Evolutionary conservation across 2,329 filamentous ascomycete species (phyloP), one percentile per base, ranked within the genome.

Genomic region (Ascochyta rabiei): DNA sequence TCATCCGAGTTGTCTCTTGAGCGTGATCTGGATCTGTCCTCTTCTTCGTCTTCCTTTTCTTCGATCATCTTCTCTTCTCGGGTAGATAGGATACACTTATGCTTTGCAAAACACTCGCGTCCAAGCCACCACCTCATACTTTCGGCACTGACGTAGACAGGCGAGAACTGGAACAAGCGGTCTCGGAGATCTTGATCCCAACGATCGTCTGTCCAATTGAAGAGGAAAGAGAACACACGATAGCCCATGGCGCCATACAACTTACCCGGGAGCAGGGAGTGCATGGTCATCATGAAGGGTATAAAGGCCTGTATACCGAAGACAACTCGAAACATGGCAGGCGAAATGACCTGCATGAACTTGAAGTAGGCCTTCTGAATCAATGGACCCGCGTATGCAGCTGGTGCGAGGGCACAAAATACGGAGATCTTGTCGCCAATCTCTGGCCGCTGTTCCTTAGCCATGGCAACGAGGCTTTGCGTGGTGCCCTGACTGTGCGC

Each of bases 61-160:
- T 89, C 86, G 52, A 86, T 80, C 24, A 74, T 77, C 38, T 88
- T 85, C 63, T 89, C 86, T 58, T 93, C 89, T 34, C 84, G 84
- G 0, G 92, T 96, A 1, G 90, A 84, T 6, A 97, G 79, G 46
- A 97, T 96, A 69, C 93, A 97, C 71, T 90, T 91, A 67, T 96
- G 91, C 64, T 82, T 86, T 23, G 86, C 88, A 68, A 96, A 97
- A 63, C 92, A 92, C 65, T 95, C 91, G 4, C 88, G 80, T 0
- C 93, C 93, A 0, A 97, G 82, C 93, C 93, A 97, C 93, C 93
- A 98, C 6, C 91, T 83, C 91, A 97, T 96, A 54, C 87, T 89
- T 76, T 97, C 92, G 0, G 91, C 85, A 64, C 88, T 91, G 45
- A 97, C 91, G 67, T 96, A 96, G 0, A 96, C 91, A 1, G 93